A percentile compares a stretch with the other conserved stretches of the same genome.
phyloP scores from a whole-genome alignment of 805 yeast species.

The Vanderwaltozyma tropicalis region DNA sequence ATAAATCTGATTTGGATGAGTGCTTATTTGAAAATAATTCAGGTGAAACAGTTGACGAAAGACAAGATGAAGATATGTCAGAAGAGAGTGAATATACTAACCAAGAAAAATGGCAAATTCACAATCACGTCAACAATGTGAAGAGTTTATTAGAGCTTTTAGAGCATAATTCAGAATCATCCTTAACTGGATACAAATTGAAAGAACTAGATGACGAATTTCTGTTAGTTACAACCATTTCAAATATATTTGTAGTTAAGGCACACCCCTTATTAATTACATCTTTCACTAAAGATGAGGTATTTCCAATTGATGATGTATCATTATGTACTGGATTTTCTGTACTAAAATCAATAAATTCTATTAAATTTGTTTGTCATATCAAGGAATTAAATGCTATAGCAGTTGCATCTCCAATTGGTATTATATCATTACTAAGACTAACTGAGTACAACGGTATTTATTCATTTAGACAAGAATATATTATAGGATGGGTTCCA shows the following conservation, averaged over 20 bases:
- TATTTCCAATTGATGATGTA: slow-evolving; percentile 13
- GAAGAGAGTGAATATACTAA: not conserved
- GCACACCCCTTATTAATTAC: slow-evolving; percentile 16
- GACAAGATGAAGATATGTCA: not conserved
- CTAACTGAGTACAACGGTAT: slow-evolving; percentile 22
- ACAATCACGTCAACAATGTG: slow-evolving; percentile 13
- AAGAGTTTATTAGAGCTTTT: slow-evolving; percentile 6
- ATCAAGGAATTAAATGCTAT: slow-evolving; percentile 20
- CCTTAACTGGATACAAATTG: slow-evolving; percentile 11
- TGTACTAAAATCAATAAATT: slow-evolving; percentile 4
- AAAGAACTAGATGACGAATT: slow-evolving; percentile 10
- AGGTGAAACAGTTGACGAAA: no score
- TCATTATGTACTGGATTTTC: slow-evolving; percentile 6
- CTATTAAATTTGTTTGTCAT: slow-evolving; percentile 15
- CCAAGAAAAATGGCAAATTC: slow-evolving; percentile 11
- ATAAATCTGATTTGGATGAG: no score
- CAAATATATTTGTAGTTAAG: slow-evolving; percentile 8
- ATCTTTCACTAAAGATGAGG: slow-evolving; percentile 14
- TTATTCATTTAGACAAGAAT: slow-evolving; percentile 23
- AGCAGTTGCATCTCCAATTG: slow-evolving; percentile 20
- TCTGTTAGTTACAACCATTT: slow-evolving; percentile 11
- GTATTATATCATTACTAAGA: slow-evolving; percentile 18
- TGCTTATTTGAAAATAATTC: no score
- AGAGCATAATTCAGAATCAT: slow-evolving; percentile 2
- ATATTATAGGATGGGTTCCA: slow-evolving; percentile 19